A percentile compares a stretch with the other conserved stretches of the same genome.
Conservation (phyloP, 176 grass and related monocot genomes). For the Oryza nivara region DNA sequence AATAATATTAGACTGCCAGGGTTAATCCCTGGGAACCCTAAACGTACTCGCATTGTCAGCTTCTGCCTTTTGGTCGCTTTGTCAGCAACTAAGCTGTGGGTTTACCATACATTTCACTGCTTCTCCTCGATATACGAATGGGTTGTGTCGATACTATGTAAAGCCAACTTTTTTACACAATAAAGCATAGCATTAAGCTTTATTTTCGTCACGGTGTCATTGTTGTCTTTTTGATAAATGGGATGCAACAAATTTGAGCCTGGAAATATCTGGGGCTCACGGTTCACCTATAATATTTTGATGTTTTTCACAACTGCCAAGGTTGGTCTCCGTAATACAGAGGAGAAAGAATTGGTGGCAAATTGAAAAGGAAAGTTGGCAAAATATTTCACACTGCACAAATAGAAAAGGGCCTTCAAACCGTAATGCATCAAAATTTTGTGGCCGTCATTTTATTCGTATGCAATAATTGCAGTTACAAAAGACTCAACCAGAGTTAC, state of each 20-base stretch:
- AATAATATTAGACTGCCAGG: conserved; percentile 37
- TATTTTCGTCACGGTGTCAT: background rate
- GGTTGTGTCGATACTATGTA: conserved; percentile 35
- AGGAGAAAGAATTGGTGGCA: background rate
- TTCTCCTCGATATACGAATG: conserved; percentile 45
- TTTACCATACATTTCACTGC: conserved; percentile 42
- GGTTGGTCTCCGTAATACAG: background rate
- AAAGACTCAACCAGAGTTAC: background rate
- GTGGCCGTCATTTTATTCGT: background rate
- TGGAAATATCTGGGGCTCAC: background rate
- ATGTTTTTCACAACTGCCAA: background rate
- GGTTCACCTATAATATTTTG: no score
- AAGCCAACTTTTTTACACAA: conserved; percentile 40
- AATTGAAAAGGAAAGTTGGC: background rate
- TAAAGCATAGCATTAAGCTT: background rate
- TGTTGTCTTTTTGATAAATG: background rate
- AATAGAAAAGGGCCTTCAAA: background rate
- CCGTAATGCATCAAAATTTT: background rate
- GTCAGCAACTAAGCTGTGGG: conserved; percentile 44
- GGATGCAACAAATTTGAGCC: background rate
- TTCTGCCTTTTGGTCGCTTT: conserved; percentile 44
- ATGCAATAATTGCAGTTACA: background rate
- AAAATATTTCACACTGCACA: background rate
- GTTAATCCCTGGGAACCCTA: conserved; percentile 37
- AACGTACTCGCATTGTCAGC: background rate